These are phyloP conservation scores for Rhododendron henanense DNA, from an alignment of 148 eudicot species.

Conservation along the genomic window DNA sequence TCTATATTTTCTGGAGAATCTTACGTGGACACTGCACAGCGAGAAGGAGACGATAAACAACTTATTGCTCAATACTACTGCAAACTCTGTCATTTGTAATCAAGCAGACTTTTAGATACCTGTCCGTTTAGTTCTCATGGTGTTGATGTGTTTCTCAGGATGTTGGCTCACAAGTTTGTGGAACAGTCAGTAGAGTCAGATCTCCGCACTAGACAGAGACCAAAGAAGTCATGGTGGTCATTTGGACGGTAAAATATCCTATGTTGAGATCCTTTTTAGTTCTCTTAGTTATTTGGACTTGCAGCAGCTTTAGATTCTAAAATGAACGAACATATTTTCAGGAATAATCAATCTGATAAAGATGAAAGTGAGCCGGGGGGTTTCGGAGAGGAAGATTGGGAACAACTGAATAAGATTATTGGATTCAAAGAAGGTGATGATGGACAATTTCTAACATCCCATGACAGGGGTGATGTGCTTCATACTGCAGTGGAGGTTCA, in stretches of 20 bases:
- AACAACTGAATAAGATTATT: constrained; percentile 72
- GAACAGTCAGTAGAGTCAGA: constrained; percentile 68
- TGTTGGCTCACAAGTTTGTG: constrained; percentile 95
- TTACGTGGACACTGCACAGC: not conserved
- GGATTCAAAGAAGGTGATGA: constrained; percentile 80
- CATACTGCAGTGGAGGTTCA: constrained; percentile 71
- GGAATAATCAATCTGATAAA: constrained; percentile 57
- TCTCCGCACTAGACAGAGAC: constrained; percentile 42
- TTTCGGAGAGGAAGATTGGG: constrained; percentile 82
- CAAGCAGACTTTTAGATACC: not conserved
- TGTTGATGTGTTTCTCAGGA: constrained; percentile 41
- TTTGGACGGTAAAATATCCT: constrained; percentile 67
- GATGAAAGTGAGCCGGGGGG: constrained; percentile 60
- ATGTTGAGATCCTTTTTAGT: not conserved
- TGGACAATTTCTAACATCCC: constrained; percentile 32
- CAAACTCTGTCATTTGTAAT: not conserved
- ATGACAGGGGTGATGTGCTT: constrained; percentile 47
- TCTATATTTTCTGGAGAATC: not conserved
- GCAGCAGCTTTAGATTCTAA: constrained; percentile 5
- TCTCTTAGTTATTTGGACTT: constrained; percentile 6
- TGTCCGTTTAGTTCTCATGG: not conserved
- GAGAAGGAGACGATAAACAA: not conserved
- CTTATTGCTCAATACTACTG: not conserved
- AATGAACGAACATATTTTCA: constrained; percentile 21
- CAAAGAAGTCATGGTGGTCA: constrained; percentile 94